A percentile compares a stretch with the other conserved stretches of the same genome.
Evolutionary conservation across 768 basidiomycete genomes (phyloP).

Genomic region (Pilatotrama ljubarskyi): DNA sequence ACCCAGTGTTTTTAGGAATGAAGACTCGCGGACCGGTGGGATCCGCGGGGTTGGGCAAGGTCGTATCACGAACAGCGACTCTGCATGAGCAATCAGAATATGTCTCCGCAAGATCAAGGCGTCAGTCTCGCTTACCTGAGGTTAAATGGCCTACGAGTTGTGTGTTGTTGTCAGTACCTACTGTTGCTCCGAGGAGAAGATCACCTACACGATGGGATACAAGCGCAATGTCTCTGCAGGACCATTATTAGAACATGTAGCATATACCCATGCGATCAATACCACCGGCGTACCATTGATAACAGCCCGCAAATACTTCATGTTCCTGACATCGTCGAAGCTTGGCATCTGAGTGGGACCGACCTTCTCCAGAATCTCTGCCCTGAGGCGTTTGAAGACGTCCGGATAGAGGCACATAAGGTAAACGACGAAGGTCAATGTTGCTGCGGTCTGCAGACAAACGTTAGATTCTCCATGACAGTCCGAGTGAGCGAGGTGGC

Average conservation of each 20-base stretch:
- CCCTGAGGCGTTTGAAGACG: conserved; percentile 32
- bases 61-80: conserved; percentile 25
- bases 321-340: conserved; percentile 35
- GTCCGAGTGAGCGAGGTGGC: background rate
- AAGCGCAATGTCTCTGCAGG: conserved; percentile 21
- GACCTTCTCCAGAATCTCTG: conserved; percentile 35
- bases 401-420: conserved; percentile 34
- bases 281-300: conserved; percentile 32
- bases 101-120: background rate
- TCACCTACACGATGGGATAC: conserved; percentile 33
- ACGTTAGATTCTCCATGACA: no score
- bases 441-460: conserved; percentile 32
- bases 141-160: conserved; percentile 28
- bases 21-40: conserved; percentile 30
- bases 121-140: conserved; percentile 21
- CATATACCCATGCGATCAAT: no score
- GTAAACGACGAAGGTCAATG: conserved; percentile 36
- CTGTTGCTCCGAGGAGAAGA: background rate
- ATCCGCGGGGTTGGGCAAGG: conserved; percentile 21
- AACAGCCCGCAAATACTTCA: conserved; percentile 38
- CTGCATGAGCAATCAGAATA: conserved; percentile 8
- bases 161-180: background rate
- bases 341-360: conserved; percentile 31
- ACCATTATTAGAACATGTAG: background rate
- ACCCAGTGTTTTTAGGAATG: conserved; percentile 31